Base-by-base conservation (phyloP, 2,329 filamentous ascomycete genomes). In the Pseudogymnoascus sp. region DNA sequence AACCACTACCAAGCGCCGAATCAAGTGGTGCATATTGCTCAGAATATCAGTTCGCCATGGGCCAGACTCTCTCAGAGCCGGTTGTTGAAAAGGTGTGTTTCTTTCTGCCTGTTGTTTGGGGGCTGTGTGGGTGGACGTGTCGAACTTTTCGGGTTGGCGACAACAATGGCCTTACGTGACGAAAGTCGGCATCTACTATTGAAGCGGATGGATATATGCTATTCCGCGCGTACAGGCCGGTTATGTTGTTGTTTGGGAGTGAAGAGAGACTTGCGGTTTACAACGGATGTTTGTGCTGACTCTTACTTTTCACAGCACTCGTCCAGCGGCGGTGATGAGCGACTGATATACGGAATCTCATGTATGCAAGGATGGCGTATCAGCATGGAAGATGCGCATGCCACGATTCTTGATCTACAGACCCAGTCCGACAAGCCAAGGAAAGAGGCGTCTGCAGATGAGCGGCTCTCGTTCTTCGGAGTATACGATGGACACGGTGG, bases 351-450 rank as follows among this genome's bases (percentile, higher is more conserved):
- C 78, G 95, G 95, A 74, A 87, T 98, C 69, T 99, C 95, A 69
- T 92, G 92, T 78, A 99, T 99, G 95, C 95, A 99, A 79, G 95
- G 95, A 82, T 99, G 95, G 95, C 90, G 95, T 80, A 98, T 99
- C 80, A 96, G 91, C 82, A 99, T 99, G 95, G 95, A 99, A 78
- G 95, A 99, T 76, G 88, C 95, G 67, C 95, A 99, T 79, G 91
- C 90, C 66, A 85, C 90, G 63, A 81, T 98, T 61, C 89, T 99
- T 75, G 91, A 98, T 77, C 86, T 98, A 69, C 85, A 95, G 72
- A 81, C 86, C 65, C 72, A 77, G 64, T 78, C 81, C 66, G 80
- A 83, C 56, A 77, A 79, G 67, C 77, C 79, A 60, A 76, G 78
- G 64, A 78, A 80, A 62, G 82, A 85, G 26, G 80, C 86, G 68